Conservation (phyloP, 306 rosid genomes). For the Quercus glauca region DNA sequence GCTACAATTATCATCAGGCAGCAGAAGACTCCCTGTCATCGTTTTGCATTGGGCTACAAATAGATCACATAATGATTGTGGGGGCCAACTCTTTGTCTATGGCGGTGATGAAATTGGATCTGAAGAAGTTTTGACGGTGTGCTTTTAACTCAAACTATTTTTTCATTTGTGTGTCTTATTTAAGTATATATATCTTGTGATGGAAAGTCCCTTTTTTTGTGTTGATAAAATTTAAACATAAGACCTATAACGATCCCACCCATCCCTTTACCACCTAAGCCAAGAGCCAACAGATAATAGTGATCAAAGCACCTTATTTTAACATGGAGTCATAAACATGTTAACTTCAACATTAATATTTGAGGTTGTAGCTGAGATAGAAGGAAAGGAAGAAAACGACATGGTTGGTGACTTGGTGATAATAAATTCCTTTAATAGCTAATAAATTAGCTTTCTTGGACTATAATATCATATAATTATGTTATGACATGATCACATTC, state of each 20-base stretch:
- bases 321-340: neutral
- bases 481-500: neutral
- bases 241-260: neutral
- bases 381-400: neutral
- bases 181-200: constrained; percentile 15
- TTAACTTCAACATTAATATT: neutral
- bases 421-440: neutral
- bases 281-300: neutral
- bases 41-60: constrained; percentile 63
- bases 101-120: constrained; percentile 88
- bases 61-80: constrained; percentile 29
- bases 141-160: constrained; percentile 27
- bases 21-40: constrained; percentile 71
- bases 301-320: neutral
- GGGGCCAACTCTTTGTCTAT: constrained; percentile 74
- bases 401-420: too few relatives aligned
- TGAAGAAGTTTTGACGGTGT: constrained; percentile 73
- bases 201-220: neutral
- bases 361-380: neutral
- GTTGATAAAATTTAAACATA: neutral
- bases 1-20: constrained; percentile 66
- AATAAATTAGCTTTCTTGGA: neutral
- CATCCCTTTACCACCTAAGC: neutral
- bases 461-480: neutral
- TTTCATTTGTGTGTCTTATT: constrained; percentile 14